Evolutionary conservation across 192 early-diverging fungal genomes (phyloP).

Genomic region (Coemansia sp.): DNA sequence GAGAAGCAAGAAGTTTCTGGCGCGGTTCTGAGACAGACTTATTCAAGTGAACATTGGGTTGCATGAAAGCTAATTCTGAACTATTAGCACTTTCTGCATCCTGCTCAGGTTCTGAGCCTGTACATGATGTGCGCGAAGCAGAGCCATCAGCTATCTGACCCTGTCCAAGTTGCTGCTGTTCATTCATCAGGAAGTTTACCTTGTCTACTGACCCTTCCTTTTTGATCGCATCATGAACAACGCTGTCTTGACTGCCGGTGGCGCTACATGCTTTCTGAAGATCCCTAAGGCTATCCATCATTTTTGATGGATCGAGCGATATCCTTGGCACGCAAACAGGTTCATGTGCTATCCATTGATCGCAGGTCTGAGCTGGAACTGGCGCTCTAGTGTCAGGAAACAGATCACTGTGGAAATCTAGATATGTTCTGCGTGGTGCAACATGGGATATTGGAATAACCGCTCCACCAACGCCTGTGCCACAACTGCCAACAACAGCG

Average conservation of each 20-base stretch:
- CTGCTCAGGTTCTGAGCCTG: not conserved
- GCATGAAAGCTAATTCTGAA: not conserved
- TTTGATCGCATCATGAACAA: not conserved
- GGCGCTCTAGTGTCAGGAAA: constrained; percentile 79
- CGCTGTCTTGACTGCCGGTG: not conserved
- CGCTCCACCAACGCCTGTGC: constrained; percentile 56
- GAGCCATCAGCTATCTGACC: not conserved
- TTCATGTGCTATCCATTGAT: constrained; percentile 63
- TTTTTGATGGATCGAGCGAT: constrained; percentile 34
- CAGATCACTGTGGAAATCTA: constrained; percentile 83
- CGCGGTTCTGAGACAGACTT: not conserved
- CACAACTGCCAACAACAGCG: constrained; percentile 22
- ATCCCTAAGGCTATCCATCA: constrained; percentile 18
- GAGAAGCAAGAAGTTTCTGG: not conserved
- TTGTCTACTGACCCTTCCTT: not conserved
- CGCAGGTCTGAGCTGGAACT: constrained; percentile 56
- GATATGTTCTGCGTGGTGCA: constrained; percentile 68
- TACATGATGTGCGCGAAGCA: not conserved
- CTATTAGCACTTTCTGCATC: not conserved
- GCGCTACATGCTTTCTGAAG: constrained; percentile 15
- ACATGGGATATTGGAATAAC: constrained; percentile 70
- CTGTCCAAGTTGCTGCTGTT: not conserved
- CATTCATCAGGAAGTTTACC: not conserved
- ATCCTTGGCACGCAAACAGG: constrained; percentile 31
- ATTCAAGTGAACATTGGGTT: not conserved